These are phyloP conservation scores for Myxozyma melibiosi DNA, from an alignment of 805 yeast genomes.

Conservation along the genomic window DNA sequence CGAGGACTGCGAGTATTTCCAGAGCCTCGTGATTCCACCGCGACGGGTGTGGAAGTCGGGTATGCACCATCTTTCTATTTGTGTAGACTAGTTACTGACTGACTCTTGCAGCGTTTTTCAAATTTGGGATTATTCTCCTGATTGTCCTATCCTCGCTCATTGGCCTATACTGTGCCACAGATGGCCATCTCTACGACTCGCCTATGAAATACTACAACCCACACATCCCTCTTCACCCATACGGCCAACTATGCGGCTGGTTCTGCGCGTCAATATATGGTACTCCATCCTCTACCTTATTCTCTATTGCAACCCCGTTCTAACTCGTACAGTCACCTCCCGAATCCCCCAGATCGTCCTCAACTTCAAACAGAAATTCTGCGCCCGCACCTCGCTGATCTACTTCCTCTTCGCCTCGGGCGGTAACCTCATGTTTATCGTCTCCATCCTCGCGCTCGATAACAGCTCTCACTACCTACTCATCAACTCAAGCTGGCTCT, in stretches of 20 bases:
- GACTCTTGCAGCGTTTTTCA: conserved; percentile 60
- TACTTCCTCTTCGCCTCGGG: conserved; percentile 93
- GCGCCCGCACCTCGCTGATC: conserved; percentile 92
- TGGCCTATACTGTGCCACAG: conserved; percentile 47
- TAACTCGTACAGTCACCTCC: conserved; percentile 46
- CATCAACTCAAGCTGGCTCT: conserved; percentile 88
- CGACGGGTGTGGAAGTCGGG: conserved; percentile 32
- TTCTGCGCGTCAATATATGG: conserved; percentile 48
- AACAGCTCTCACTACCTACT: conserved; percentile 67
- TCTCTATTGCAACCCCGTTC: background rate
- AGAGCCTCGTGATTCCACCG: conserved; percentile 31
- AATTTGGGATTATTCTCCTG: conserved; percentile 76
- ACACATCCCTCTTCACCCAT: conserved; percentile 57
- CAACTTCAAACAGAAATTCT: conserved; percentile 82
- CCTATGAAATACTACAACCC: conserved; percentile 43
- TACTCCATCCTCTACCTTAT: background rate
- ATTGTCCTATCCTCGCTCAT: conserved; percentile 65
- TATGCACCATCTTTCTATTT: background rate
- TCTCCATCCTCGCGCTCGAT: conserved; percentile 73
- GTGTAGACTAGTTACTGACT: background rate
- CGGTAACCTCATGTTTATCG: conserved; percentile 89
- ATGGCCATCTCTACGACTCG: conserved; percentile 44
- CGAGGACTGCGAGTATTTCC: conserved; percentile 20
- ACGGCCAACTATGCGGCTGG: conserved; percentile 88
- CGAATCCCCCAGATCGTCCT: conserved; percentile 88